phyloP scores from a whole-genome alignment of 441 rosid species.

The Eruca vesicaria region DNA sequence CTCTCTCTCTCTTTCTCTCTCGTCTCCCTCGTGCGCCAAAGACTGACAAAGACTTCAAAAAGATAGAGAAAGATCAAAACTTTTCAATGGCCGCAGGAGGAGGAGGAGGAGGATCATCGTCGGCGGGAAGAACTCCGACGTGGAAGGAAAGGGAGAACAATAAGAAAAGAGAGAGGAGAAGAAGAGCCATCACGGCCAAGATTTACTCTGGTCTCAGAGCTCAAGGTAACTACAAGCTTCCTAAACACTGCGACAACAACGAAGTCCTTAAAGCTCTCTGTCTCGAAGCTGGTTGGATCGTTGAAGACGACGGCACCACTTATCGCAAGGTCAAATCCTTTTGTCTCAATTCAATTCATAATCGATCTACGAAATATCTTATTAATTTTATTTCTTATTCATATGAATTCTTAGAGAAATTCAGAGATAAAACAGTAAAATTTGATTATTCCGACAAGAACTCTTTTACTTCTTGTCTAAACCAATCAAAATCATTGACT shows the following conservation, averaged over 20 bases:
- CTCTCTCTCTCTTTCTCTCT: not conserved
- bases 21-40: slow-evolving; percentile 32
- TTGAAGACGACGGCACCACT: slow-evolving; percentile 78
- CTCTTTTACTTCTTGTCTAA: not conserved
- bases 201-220: slow-evolving; percentile 67
- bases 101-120: slow-evolving; percentile 25
- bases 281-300: slow-evolving; percentile 74
- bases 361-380: not conserved
- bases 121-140: slow-evolving; percentile 65
- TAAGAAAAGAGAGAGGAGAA: slow-evolving; percentile 68
- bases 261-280: slow-evolving; percentile 82
- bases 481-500: slow-evolving; percentile 13
- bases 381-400: not conserved
- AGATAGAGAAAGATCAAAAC: not conserved
- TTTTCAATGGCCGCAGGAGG: slow-evolving; percentile 43
- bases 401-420: not conserved
- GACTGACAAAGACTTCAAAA: slow-evolving; percentile 18
- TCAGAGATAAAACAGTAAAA: not conserved
- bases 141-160: slow-evolving; percentile 80
- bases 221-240: slow-evolving; percentile 72
- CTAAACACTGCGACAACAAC: slow-evolving; percentile 77
- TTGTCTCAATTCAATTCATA: not conserved
- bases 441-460: not conserved
- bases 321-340: slow-evolving; percentile 47
- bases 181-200: slow-evolving; percentile 83